Percentiles rank a stretch among this genome's conserved stretches.
Evolutionary conservation across 2,329 filamentous ascomycete genomes (phyloP).

Genomic region (Penicillium hesseltinei): DNA sequence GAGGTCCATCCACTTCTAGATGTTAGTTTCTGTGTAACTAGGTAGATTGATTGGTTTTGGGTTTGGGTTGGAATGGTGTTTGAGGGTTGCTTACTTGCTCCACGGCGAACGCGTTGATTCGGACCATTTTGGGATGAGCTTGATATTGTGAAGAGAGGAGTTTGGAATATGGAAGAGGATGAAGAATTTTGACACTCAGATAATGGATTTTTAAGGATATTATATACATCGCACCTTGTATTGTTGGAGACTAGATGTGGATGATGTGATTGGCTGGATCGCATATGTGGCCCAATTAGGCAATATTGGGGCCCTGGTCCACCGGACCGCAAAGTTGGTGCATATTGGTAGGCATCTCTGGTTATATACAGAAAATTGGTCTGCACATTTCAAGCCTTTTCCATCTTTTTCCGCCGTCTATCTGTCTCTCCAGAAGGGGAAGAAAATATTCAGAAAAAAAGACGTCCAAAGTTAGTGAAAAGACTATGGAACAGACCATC

Average conservation of each 20-base stretch:
- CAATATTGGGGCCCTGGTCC: background rate
- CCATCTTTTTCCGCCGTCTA: too few relatives aligned
- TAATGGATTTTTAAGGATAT: background rate
- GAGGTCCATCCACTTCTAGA: constrained; percentile 55
- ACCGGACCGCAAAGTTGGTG: background rate
- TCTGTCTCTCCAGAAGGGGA: too few relatives aligned
- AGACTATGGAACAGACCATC: too few relatives aligned
- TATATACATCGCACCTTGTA: constrained; percentile 1
- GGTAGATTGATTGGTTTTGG: background rate
- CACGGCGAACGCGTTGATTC: constrained; percentile 21
- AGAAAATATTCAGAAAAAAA: too few relatives aligned
- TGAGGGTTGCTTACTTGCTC: constrained; percentile 13
- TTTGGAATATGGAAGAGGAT: background rate
- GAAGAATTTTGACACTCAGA: background rate
- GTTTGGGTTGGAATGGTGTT: background rate
- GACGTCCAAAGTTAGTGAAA: too few relatives aligned
- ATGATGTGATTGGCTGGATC: constrained; percentile 18
- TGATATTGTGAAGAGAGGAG: too few relatives aligned
- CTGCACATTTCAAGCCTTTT: too few relatives aligned
- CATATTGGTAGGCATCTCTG: background rate
- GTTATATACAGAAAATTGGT: too few relatives aligned
- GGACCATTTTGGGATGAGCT: constrained; percentile 14
- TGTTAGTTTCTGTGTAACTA: constrained; percentile 1
- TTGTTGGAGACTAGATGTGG: background rate
- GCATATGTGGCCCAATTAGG: constrained; percentile 15